Conservation (phyloP, 352 stramenopile genomes). For the Thraustochytrium sp. region DNA sequence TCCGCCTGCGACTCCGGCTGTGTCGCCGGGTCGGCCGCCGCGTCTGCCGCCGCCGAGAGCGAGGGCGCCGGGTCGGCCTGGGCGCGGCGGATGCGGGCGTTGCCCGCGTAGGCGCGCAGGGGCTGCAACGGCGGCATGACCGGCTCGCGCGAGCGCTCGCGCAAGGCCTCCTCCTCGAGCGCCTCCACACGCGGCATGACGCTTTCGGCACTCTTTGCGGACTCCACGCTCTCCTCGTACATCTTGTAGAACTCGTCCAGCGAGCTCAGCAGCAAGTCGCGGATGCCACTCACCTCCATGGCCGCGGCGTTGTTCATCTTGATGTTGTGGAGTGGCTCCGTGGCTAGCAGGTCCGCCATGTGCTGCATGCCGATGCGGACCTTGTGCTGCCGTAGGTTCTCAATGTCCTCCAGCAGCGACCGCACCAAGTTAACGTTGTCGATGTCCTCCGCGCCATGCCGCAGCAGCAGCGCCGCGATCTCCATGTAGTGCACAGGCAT, state of each 20-base stretch:
- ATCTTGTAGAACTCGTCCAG: constrained; percentile 19
- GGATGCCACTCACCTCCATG: constrained; percentile 75
- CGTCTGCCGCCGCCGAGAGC: neutral
- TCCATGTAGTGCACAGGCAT: constrained; percentile 78
- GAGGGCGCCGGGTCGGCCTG: neutral
- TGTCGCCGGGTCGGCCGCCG: too few species aligned
- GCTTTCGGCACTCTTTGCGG: neutral
- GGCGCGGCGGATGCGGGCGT: neutral
- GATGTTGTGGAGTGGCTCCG: constrained; percentile 45
- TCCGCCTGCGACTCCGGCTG: neutral
- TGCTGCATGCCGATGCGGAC: constrained; percentile 74
- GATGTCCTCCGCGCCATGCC: constrained; percentile 72
- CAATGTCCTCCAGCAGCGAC: constrained; percentile 71
- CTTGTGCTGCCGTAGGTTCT: constrained; percentile 77
- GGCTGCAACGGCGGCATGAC: too few species aligned
- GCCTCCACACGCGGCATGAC: neutral
- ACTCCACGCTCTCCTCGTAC: neutral
- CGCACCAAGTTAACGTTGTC: constrained; percentile 71
- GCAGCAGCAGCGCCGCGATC: constrained; percentile 68
- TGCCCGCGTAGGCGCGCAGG: neutral
- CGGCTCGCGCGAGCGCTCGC: too few species aligned
- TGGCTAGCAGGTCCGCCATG: constrained; percentile 64
- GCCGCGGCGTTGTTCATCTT: constrained; percentile 78
- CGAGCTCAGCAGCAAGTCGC: constrained; percentile 63
- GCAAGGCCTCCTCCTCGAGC: neutral